These are phyloP conservation scores for Penicillium argentinense DNA, from an alignment of 495 filamentous ascomycete species.

Conservation along the genomic window DNA sequence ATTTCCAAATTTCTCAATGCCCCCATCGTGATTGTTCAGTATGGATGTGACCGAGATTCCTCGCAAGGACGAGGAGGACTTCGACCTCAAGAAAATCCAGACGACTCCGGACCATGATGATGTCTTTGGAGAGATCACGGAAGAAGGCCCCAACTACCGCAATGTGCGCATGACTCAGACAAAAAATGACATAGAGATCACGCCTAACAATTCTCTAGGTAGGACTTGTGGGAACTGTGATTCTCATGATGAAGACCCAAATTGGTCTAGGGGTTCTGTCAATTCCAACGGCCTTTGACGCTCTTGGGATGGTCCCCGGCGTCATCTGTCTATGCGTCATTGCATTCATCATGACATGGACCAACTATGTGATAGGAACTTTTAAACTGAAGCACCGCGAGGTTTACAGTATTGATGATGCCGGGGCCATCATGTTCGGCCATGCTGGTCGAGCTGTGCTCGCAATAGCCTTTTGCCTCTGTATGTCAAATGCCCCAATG, in stretches of 20 bases:
- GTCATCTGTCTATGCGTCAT: background rate
- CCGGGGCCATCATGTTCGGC: background rate
- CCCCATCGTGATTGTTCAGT: too few species aligned
- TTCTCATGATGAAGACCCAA: constrained; percentile 1
- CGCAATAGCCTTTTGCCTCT: background rate
- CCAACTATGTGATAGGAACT: background rate
- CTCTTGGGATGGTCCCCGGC: background rate
- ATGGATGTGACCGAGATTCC: background rate
- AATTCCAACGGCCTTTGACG: background rate
- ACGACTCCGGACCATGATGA: background rate
- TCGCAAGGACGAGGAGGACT: background rate
- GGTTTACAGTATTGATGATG: constrained; percentile 1
- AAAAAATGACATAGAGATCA: background rate
- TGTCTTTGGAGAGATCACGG: background rate
- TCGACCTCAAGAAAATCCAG: background rate
- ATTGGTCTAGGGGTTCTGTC: background rate
- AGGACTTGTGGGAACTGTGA: background rate
- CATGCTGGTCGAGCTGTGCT: background rate
- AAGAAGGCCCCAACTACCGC: constrained; percentile 1
- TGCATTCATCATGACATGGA: background rate
- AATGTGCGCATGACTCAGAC: background rate
- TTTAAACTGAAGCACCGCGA: constrained; percentile 1
- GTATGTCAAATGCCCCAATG: background rate
- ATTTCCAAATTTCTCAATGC: too few species aligned
- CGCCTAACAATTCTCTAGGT: background rate